These are phyloP conservation scores for Penicillium lagena DNA, from an alignment of 495 filamentous ascomycete species.

Conservation along the genomic window DNA sequence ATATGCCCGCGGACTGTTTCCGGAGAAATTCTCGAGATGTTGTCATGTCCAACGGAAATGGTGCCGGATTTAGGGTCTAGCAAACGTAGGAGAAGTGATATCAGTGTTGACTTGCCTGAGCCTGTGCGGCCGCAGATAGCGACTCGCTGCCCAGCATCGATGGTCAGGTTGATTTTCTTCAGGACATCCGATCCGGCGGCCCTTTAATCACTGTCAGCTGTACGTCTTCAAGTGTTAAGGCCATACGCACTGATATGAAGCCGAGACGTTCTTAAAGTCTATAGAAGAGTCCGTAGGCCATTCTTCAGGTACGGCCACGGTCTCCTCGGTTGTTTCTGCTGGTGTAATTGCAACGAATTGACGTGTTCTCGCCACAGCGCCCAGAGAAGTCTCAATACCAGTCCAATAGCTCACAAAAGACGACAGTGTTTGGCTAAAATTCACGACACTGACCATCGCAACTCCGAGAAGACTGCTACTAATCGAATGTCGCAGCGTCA, in stretches of 20 bases:
- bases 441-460: constrained; percentile 8
- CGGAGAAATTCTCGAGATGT: too few species aligned
- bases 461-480: constrained; percentile 9
- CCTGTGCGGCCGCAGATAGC: too few species aligned
- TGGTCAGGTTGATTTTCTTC: too few species aligned
- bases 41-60: too few species aligned
- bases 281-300: background rate
- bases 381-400: constrained; percentile 13
- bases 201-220: too few species aligned
- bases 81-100: too few species aligned
- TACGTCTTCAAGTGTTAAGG: too few species aligned
- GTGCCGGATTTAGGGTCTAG: too few species aligned
- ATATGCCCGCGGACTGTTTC: too few species aligned
- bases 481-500: constrained; percentile 2
- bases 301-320: background rate
- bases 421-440: constrained; percentile 2
- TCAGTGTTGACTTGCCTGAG: too few species aligned
- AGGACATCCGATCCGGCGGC: too few species aligned
- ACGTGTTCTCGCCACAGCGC: constrained; percentile 10
- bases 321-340: constrained; percentile 23
- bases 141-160: too few species aligned
- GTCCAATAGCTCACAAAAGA: constrained; percentile 6
- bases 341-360: constrained; percentile 4
- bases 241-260: constrained; percentile 11
- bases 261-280: constrained; percentile 22